Base-by-base conservation (phyloP, 306 rosid genomes). In the Sicyos edulis region DNA sequence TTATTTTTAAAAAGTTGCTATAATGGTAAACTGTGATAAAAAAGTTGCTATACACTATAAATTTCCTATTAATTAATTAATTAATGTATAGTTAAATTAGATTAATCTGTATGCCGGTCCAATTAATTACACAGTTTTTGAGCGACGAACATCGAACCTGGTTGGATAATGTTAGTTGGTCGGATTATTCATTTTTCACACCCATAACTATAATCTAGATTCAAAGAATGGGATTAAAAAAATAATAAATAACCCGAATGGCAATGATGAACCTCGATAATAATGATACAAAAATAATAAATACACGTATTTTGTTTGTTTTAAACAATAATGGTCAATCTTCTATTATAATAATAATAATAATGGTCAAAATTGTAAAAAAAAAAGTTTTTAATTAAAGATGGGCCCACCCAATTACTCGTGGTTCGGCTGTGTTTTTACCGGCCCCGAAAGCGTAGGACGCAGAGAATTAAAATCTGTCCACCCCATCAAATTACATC, bases 371-470 rank as follows among this genome's bases (percentile, higher is more conserved):
- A 61, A 61, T 61, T 63, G 12, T 60, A 16, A 29, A 32, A 2
- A 32, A 65, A 19, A 4, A n/a, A 4, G 11, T 15, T 40, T 19
- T 66, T 44, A 44, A 66, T 45, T 11, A 11, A 54, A 7, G 72
- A 45, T 47, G 72, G 72, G 10, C 21, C 72, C 40, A 12, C 72
- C 42, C 19, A 20, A 21, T 47, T 21, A 45, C 21, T 47, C 14
- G 57, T 13, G 42, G 13, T 47, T 67, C 49, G 56, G 50, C 56
- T 24, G 21, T 10, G 7, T 13, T 20, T n/a, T 37, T 17, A 67
- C 72, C 68, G 10, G 57, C 44, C 72, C 72, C 72, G 57, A 68
- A 68, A 16, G 72, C 34, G 17, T 68, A 68, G 55, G 72, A 45
- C 72, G 72, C 54, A 22, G 42, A 68, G 72, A 68, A 68, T 68